Conservation (phyloP, 2,329 filamentous ascomycete genomes). For the Magnaporthiopsis rhizophila region DNA sequence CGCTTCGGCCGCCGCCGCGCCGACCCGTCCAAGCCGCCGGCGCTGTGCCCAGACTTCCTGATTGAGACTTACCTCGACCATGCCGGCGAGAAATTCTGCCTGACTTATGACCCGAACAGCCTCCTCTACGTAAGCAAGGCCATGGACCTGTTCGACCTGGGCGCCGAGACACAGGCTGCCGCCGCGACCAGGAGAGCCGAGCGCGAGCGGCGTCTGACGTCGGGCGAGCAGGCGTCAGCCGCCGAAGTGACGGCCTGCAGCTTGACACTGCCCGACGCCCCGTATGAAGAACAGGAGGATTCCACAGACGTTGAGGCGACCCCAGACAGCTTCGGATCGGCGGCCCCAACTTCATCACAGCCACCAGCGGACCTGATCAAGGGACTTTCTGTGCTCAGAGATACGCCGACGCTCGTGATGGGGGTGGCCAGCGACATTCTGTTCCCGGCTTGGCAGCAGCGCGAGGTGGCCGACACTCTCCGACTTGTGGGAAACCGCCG, state of each 20-base stretch:
- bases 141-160: conserved; percentile 96
- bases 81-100: conserved; percentile 94
- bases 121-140: conserved; percentile 95
- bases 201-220: conserved; percentile 49
- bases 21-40: conserved; percentile 77
- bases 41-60: conserved; percentile 92
- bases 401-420: conserved; percentile 80
- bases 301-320: conserved; percentile 22
- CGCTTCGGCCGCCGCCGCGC: conserved; percentile 83
- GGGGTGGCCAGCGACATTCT: conserved; percentile 93
- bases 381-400: conserved; percentile 62
- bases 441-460: conserved; percentile 97
- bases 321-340: not conserved
- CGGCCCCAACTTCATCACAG: conserved; percentile 21
- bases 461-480: conserved; percentile 82
- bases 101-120: conserved; percentile 94
- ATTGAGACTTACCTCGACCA: conserved; percentile 98
- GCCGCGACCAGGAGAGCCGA: conserved; percentile 54
- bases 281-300: conserved; percentile 74
- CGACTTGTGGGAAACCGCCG: conserved; percentile 67
- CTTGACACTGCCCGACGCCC: conserved; percentile 71
- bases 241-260: conserved; percentile 50
- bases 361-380: conserved; percentile 74
- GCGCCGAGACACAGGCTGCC: conserved; percentile 58
- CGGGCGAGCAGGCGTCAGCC: conserved; percentile 24